Evolutionary conservation across 768 basidiomycete species (phyloP).

Genomic region (Ramaria rubella): DNA sequence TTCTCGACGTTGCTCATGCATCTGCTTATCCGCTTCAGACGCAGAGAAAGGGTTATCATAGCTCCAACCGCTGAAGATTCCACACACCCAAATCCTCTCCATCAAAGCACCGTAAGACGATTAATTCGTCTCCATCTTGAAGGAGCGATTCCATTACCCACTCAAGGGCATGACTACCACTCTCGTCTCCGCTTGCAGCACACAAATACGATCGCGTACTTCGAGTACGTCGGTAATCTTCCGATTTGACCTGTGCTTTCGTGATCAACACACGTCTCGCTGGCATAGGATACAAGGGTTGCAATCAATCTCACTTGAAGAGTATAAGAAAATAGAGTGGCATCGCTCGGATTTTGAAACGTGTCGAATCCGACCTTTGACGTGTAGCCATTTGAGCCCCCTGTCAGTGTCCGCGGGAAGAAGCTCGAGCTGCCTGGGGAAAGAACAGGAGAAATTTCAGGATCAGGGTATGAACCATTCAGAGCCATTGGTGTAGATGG

Average conservation of each 20-base stretch:
- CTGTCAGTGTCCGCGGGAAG: slow-evolving; percentile 4
- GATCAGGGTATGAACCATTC: background rate
- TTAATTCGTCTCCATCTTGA: slow-evolving; percentile 86
- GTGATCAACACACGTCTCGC: background rate
- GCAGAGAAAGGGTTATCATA: background rate
- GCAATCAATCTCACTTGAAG: slow-evolving; percentile 36
- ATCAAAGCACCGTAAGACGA: slow-evolving; percentile 87
- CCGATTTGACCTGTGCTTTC: slow-evolving; percentile 58
- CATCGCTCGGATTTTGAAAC: slow-evolving; percentile 66
- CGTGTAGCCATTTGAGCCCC: slow-evolving; percentile 25
- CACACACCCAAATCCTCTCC: slow-evolving; percentile 71
- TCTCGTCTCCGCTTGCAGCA: slow-evolving; percentile 83
- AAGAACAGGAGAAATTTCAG: background rate
- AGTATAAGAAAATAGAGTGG: slow-evolving; percentile 84
- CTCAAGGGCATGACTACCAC: slow-evolving; percentile 80
- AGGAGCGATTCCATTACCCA: slow-evolving; percentile 86
- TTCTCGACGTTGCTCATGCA: slow-evolving; percentile 65
- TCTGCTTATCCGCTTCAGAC: slow-evolving; percentile 51
- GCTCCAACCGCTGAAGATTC: background rate
- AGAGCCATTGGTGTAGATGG: slow-evolving; percentile 1
- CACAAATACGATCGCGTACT: slow-evolving; percentile 86
- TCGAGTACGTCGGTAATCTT: slow-evolving; percentile 66
- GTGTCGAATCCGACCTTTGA: slow-evolving; percentile 84
- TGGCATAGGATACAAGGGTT: background rate
- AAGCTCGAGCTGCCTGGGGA: background rate